Base-by-base conservation (phyloP, 2,329 filamentous ascomycete genomes). In the Dactylellina haptotyla region DNA sequence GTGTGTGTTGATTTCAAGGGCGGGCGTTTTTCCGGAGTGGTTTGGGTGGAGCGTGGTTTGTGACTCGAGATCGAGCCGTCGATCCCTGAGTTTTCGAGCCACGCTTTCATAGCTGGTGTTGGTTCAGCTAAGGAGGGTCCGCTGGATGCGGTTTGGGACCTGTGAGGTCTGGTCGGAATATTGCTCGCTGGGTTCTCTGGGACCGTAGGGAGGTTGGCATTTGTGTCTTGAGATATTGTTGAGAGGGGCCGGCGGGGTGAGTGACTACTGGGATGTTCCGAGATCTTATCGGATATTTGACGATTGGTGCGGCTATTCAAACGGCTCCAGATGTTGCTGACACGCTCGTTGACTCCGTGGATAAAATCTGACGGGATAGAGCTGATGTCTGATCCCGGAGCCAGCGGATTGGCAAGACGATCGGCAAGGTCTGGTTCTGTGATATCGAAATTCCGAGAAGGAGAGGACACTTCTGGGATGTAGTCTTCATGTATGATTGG, bases 271-370 rank as follows among this genome's bases (percentile, higher is more conserved):
- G 43, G 39, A n/a, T 48, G 61, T 12, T 62, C 69, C 8, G 54
- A 66, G 4, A 56, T 46, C 25, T 43, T 64, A 12, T 53, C 58
- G 8, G 48, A 57, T 14, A 53, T 43, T 4, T 73, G 54, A 2
- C 54, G 54, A 14, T 46, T 66, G 14, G 61, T 39, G 4, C 50
- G 57, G n/a, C 20, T 66, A 43, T 62, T 73, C 4, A 73, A 41
- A 2, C 54, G 58, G 25, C 45, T 73, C 69, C 69, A 73, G 45
- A 73, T 73, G 23, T 73, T 66, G 48, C 61, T 73, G 18, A 75
- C 63, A 9, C 70, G 53, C 32, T 75, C 63, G 37, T 69, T 75
- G 37, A 45, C 26, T 14, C 48, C 64, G 16, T 69, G 50, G 26
- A 75, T 69, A 14, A 69, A 67, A 28, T 69, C 48, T 0, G 70